Percentiles rank a stretch among this genome's conserved stretches.
These are phyloP conservation scores for Leucogyrophana mollusca DNA, from an alignment of 768 basidiomycete species.

Conservation along the genomic window DNA sequence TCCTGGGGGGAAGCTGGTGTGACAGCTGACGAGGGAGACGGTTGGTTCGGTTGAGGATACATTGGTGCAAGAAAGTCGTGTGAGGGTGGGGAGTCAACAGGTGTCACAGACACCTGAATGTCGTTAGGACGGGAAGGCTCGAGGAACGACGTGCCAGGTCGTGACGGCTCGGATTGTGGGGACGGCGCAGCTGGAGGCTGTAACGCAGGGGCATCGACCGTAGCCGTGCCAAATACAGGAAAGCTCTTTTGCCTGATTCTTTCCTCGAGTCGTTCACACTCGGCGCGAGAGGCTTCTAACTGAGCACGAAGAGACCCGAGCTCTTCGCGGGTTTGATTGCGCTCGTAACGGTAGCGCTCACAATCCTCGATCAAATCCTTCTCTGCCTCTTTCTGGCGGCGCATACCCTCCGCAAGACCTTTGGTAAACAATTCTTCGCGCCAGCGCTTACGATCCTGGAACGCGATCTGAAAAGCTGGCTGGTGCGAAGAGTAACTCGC, in stretches of 20 bases:
- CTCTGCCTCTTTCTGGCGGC: constrained; percentile 40
- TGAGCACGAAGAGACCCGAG: constrained; percentile 30
- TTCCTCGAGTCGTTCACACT: constrained; percentile 30
- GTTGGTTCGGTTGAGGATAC: constrained; percentile 18
- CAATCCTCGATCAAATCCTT: constrained; percentile 30
- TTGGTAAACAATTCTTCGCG: constrained; percentile 39
- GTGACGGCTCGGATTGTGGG: constrained; percentile 1
- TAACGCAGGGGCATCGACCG: constrained; percentile 5
- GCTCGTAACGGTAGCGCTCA: constrained; percentile 35
- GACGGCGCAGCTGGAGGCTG: constrained; percentile 2
- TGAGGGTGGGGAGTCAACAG: constrained; percentile 12
- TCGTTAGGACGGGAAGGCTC: constrained; percentile 9
- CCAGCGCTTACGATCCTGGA: constrained; percentile 37
- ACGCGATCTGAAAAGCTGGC: constrained; percentile 39
- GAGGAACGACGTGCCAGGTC: neutral
- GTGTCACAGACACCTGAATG: constrained; percentile 2
- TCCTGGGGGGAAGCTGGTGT: constrained; percentile 34
- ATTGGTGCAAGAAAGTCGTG: constrained; percentile 17
- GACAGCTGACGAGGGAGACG: constrained; percentile 15
- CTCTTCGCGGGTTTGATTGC: constrained; percentile 34
- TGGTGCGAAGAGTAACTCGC: constrained; percentile 36
- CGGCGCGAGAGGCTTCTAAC: constrained; percentile 30
- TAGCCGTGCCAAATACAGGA: constrained; percentile 5
- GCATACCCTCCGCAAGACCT: constrained; percentile 38
- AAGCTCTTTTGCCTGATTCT: constrained; percentile 12